Base-by-base conservation (phyloP, 345 rosid genomes). In the Pelargonium nanum region DNA sequence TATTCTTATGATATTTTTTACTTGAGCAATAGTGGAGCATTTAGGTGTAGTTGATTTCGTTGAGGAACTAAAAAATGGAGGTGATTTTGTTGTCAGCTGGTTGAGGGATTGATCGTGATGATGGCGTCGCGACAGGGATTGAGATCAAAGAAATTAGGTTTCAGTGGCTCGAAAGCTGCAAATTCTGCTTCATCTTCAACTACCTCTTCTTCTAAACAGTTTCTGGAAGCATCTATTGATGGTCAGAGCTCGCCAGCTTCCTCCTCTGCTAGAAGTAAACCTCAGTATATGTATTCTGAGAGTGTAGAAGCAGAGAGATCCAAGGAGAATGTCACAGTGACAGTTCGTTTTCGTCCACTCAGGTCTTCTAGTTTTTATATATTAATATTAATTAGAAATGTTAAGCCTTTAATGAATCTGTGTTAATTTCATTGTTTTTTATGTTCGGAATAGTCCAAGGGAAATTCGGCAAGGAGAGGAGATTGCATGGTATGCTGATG, bases 401-500 rank as follows among this genome's bases (percentile, higher is more conserved):
- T 10, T 40, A 9, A 40, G 48, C 15, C 48, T 40, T 2, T 12
- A 12, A 40, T 40, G 40, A 17, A 26, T 58, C 25, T 63, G 65
- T 60, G 59, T 59, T 60, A 26, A 52, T 72, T 64, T 77, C 67
- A 73, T 34, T 61, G 34, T 26, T 26, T 9, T 64, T 72, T 15
- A 71, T 59, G 22, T 48, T 59, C 72, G 72, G 58, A 32, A 59
- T 68, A 93, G 97, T 75, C 97, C 95, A 19, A 81, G 96, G 74
- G 99, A 94, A 80, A 89, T 90, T 72, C 91, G 96, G 50, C 92
- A 73, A 65, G 96, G 99, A 5, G 99, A 94, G 77, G 99, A 90
- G 85, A 85, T 94, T 78, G 92, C 97, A 20, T 94, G 97, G 99
- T 90, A 94, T 60, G 96, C 97, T 0, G 99, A 94, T 66, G 99